These are phyloP conservation scores for Pseudogymnoascus sp. DNA, from an alignment of 2,329 filamentous ascomycete species.

Conservation along the genomic window DNA sequence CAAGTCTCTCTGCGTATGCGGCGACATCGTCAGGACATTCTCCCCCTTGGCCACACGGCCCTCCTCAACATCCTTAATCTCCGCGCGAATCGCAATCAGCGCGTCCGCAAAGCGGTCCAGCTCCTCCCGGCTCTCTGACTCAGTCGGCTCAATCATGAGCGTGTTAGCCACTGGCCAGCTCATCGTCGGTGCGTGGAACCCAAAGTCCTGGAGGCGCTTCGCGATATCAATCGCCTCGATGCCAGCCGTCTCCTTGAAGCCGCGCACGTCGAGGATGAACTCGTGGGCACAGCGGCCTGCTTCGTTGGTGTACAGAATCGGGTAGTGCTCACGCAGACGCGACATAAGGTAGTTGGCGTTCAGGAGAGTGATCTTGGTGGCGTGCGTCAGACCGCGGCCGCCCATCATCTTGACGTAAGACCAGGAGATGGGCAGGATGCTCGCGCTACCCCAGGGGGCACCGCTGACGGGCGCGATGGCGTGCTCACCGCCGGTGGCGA, in stretches of 20 bases:
- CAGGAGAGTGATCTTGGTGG: slow-evolving; percentile 85
- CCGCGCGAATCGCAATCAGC: slow-evolving; percentile 74
- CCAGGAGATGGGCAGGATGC: slow-evolving; percentile 91
- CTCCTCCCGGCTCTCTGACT: slow-evolving; percentile 86
- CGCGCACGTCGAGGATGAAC: slow-evolving; percentile 86
- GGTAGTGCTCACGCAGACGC: slow-evolving; percentile 77
- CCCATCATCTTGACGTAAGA: slow-evolving; percentile 95
- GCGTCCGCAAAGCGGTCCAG: slow-evolving; percentile 91
- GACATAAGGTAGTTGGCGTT: slow-evolving; percentile 97
- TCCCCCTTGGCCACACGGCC: slow-evolving; percentile 66
- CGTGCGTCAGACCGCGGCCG: slow-evolving; percentile 71
- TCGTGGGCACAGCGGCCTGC: slow-evolving; percentile 89
- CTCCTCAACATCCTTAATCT: slow-evolving; percentile 78
- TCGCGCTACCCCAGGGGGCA: slow-evolving; percentile 79
- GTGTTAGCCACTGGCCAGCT: slow-evolving; percentile 92
- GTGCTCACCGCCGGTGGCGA: slow-evolving; percentile 47
- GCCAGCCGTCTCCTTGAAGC: slow-evolving; percentile 74
- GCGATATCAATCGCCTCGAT: slow-evolving; percentile 92
- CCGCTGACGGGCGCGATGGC: slow-evolving; percentile 69
- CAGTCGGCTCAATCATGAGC: slow-evolving; percentile 96
- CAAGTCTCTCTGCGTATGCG: slow-evolving; percentile 78
- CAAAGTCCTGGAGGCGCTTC: slow-evolving; percentile 94
- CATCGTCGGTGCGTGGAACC: slow-evolving; percentile 97
- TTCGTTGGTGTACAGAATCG: slow-evolving; percentile 87
- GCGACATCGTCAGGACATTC: slow-evolving; percentile 84